A percentile compares a stretch with the other conserved stretches of the same genome.
Conservation (phyloP, 106 monocot species). For the Cymbidium sinense region DNA sequence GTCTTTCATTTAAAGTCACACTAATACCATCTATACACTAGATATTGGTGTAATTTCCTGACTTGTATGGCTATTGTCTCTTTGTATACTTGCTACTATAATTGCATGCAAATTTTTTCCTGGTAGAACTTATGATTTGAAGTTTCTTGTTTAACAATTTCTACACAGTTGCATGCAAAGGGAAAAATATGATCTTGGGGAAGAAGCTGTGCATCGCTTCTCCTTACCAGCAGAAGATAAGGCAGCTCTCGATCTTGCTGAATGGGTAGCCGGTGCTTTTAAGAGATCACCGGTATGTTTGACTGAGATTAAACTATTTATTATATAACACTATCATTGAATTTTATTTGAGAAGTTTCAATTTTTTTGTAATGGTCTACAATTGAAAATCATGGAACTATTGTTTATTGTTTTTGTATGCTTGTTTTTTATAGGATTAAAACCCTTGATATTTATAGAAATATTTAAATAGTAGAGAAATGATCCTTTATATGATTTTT, state of each 20-base stretch:
- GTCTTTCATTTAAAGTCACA: neutral
- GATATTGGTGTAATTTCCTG: neutral
- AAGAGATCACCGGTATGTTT: conserved; percentile 47
- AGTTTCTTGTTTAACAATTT: conserved; percentile 7
- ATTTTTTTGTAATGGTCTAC: neutral
- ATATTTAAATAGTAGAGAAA: neutral
- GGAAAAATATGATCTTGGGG: conserved; percentile 84
- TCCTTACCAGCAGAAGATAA: conserved; percentile 89
- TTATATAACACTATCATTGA: neutral
- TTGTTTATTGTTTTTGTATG: neutral
- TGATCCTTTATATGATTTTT: neutral
- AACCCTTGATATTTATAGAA: no score
- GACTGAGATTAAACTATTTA: neutral
- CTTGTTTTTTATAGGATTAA: neutral
- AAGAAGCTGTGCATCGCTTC: conserved; percentile 90
- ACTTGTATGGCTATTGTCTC: neutral
- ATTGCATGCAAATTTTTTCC: neutral
- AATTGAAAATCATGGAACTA: neutral
- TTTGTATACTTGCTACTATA: neutral
- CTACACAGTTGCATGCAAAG: conserved; percentile 78
- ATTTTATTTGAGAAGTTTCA: neutral
- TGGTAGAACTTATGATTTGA: conserved; percentile 7
- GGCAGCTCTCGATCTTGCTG: conserved; percentile 73
- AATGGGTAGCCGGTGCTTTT: conserved; percentile 77
- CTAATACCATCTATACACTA: neutral